These are phyloP conservation scores for Clarireedia monteithiana DNA, from an alignment of 2,329 filamentous ascomycete genomes.

Conservation along the genomic window DNA sequence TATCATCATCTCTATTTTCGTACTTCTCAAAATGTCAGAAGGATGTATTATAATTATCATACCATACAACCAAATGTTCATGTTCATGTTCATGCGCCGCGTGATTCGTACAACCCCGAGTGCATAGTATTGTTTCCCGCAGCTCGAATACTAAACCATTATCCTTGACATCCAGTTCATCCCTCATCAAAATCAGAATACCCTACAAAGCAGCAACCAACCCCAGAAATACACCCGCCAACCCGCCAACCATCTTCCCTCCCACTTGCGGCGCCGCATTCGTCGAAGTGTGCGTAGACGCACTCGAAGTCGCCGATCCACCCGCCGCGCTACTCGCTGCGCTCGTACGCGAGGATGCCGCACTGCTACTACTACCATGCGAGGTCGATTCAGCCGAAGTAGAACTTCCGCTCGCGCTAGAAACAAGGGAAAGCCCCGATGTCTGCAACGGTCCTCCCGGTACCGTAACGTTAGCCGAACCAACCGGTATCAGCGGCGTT, in stretches of 20 bases:
- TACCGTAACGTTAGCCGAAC: background rate
- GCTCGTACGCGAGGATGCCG: background rate
- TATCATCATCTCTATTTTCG: no score
- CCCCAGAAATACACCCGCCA: background rate
- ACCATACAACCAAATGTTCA: no score
- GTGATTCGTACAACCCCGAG: no score
- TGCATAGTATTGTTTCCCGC: no score
- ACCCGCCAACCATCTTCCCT: background rate
- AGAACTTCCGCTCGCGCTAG: background rate
- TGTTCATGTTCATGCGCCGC: no score
- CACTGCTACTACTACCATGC: background rate
- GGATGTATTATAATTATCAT: no score
- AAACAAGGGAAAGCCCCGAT: background rate
- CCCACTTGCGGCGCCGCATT: background rate
- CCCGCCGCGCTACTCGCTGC: background rate
- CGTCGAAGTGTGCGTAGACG: background rate
- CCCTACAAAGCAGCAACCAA: slow-evolving; percentile 1
- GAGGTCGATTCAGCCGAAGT: background rate
- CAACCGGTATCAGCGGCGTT: background rate
- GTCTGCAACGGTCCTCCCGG: background rate
- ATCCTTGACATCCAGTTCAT: background rate
- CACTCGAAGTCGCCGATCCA: background rate
- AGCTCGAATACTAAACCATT: background rate
- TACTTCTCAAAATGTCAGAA: no score
- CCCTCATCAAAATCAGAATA: background rate